A percentile compares a stretch with the other conserved stretches of the same genome.
Evolutionary conservation across 2,329 filamentous ascomycete species (phyloP).

Genomic region (Coniochaeta sp.): DNA sequence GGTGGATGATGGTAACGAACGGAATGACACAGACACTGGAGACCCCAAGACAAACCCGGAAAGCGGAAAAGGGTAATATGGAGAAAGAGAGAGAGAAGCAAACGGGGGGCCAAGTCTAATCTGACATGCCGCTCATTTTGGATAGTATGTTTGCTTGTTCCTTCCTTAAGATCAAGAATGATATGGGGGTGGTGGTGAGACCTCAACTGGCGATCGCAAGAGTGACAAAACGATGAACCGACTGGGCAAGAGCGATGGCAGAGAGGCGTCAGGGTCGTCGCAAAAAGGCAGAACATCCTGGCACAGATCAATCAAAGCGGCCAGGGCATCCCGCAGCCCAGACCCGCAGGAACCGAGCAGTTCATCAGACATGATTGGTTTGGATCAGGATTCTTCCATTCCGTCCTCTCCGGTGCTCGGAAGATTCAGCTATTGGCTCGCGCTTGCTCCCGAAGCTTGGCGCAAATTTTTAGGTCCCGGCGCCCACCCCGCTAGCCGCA

Average conservation of each 20-base stretch:
- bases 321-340: background rate
- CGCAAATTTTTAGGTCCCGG: background rate
- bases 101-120: background rate
- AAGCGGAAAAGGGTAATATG: background rate
- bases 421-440: background rate
- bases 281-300: background rate
- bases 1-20: background rate
- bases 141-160: too few species aligned
- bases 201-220: too few species aligned
- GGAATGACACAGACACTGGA: background rate
- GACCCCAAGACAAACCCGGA: too few species aligned
- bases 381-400: background rate
- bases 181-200: too few species aligned
- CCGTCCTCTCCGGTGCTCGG: background rate
- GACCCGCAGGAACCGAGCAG: background rate
- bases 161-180: too few species aligned
- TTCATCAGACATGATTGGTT: background rate
- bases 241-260: background rate
- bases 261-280: background rate
- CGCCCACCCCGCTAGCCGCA: background rate
- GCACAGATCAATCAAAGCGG: conserved; percentile 2
- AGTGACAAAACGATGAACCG: too few species aligned
- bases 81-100: background rate
- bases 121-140: background rate
- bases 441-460: background rate